Percentiles rank a stretch among this genome's conserved stretches.
Conservation (phyloP, 495 filamentous ascomycete genomes). For the Aspergillus sclerotiicarbonarius region DNA sequence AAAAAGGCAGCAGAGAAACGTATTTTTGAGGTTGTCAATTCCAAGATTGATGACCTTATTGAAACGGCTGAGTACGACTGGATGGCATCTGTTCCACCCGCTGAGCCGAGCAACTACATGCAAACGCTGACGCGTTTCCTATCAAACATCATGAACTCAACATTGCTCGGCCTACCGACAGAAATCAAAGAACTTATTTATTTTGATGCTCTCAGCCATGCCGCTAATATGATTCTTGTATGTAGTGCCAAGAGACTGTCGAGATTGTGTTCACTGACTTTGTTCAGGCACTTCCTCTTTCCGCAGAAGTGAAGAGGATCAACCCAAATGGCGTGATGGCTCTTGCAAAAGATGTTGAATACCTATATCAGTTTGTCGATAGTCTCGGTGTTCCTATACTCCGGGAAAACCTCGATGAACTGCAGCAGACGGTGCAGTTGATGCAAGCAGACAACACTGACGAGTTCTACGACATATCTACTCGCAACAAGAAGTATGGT, state of each 20-base stretch:
- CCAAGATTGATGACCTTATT: constrained; percentile 96
- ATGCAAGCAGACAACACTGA: constrained; percentile 87
- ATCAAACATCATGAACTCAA: constrained; percentile 95
- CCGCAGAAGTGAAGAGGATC: constrained; percentile 75
- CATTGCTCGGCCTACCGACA: constrained; percentile 81
- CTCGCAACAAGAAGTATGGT: constrained; percentile 86
- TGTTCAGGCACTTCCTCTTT: constrained; percentile 72
- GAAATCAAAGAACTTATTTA: constrained; percentile 98
- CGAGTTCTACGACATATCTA: constrained; percentile 88
- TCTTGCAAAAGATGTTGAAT: constrained; percentile 76
- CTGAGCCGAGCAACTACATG: constrained; percentile 87
- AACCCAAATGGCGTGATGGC: constrained; percentile 81
- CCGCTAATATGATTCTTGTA: constrained; percentile 81
- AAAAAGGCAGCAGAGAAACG: constrained; percentile 96
- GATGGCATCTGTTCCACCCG: constrained; percentile 63
- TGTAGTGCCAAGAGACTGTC: constrained; percentile 16
- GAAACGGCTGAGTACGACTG: constrained; percentile 97
- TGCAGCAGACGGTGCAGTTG: constrained; percentile 84
- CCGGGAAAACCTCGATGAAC: constrained; percentile 81
- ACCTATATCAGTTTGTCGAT: constrained; percentile 81
- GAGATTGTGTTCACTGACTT: constrained; percentile 12
- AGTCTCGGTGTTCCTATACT: constrained; percentile 78
- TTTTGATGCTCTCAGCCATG: constrained; percentile 91
- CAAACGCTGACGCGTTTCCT: constrained; percentile 87
- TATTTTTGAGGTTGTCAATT: constrained; percentile 97